phyloP scores from a whole-genome alignment of 2,329 filamentous ascomycete species.

The Ramularia collo-cygni region DNA sequence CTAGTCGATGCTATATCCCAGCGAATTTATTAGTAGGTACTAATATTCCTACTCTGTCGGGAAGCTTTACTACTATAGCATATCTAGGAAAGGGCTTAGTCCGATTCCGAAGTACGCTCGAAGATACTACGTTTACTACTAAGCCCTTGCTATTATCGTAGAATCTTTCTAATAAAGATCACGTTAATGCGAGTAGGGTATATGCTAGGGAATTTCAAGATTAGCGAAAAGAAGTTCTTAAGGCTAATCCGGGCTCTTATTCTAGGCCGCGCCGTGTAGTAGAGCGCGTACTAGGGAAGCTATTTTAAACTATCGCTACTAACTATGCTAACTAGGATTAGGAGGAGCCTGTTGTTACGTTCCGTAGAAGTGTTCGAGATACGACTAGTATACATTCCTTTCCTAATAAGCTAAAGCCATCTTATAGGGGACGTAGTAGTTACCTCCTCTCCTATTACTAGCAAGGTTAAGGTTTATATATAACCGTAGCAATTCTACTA shows the following conservation, averaged over 20 bases:
- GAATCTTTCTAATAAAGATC: too few relatives aligned
- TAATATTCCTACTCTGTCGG: constrained; percentile 16
- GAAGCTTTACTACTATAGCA: constrained; percentile 10
- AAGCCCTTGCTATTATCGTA: constrained; percentile 18
- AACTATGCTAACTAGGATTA: constrained; percentile 11
- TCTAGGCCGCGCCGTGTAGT: constrained; percentile 9
- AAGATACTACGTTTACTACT: constrained; percentile 19
- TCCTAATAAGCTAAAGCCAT: background rate
- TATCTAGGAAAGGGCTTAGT: constrained; percentile 11
- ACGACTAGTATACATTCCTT: constrained; percentile 18
- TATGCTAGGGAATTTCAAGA: constrained; percentile 8
- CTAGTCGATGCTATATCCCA: constrained; percentile 18
- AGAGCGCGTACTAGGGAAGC: constrained; percentile 12
- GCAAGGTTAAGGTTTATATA: too few relatives aligned
- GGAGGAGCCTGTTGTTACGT: constrained; percentile 11
- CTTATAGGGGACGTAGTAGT: too few relatives aligned
- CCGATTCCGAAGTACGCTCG: constrained; percentile 14
- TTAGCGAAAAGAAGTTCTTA: constrained; percentile 9
- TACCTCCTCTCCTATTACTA: too few relatives aligned
- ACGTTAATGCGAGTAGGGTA: constrained; percentile 17
- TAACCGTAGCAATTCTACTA: too few relatives aligned
- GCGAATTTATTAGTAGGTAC: constrained; percentile 21
- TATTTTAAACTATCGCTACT: constrained; percentile 16
- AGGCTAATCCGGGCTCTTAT: constrained; percentile 10
- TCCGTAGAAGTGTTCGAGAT: constrained; percentile 18